Conservation (phyloP, 805 yeast species). For the Starmerella gropengiesseri region DNA sequence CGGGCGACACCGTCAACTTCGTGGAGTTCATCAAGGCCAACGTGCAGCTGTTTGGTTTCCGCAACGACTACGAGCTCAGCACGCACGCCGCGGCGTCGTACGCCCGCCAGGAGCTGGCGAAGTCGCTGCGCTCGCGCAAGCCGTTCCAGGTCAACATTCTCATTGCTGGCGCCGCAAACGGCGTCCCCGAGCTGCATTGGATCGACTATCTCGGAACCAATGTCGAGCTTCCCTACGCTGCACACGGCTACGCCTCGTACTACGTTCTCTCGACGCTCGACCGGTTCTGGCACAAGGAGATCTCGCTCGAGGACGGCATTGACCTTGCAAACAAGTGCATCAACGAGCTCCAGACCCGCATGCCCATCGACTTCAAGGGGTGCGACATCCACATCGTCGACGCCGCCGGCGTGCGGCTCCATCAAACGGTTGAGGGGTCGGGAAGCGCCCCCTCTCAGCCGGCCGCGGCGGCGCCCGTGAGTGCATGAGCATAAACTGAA, state of each 20-base stretch:
- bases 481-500: background rate
- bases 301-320: constrained; percentile 69
- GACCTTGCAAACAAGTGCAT: constrained; percentile 61
- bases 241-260: constrained; percentile 98
- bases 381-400: constrained; percentile 56
- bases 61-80: constrained; percentile 70
- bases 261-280: constrained; percentile 84
- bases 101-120: constrained; percentile 79
- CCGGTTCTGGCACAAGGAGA: constrained; percentile 71
- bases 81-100: constrained; percentile 82
- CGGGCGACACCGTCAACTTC: constrained; percentile 93
- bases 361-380: constrained; percentile 94
- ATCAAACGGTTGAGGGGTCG: constrained; percentile 9
- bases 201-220: constrained; percentile 90
- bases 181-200: constrained; percentile 64
- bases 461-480: background rate
- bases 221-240: constrained; percentile 87
- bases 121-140: constrained; percentile 79
- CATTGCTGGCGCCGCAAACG: constrained; percentile 68
- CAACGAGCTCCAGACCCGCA: constrained; percentile 66
- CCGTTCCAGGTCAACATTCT: constrained; percentile 93
- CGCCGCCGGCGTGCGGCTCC: constrained; percentile 41
- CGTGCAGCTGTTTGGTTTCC: constrained; percentile 72
- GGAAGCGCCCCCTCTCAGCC: background rate
- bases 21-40: constrained; percentile 93